Conservation (phyloP, 345 rosid species). For the Erodium maritimum region DNA sequence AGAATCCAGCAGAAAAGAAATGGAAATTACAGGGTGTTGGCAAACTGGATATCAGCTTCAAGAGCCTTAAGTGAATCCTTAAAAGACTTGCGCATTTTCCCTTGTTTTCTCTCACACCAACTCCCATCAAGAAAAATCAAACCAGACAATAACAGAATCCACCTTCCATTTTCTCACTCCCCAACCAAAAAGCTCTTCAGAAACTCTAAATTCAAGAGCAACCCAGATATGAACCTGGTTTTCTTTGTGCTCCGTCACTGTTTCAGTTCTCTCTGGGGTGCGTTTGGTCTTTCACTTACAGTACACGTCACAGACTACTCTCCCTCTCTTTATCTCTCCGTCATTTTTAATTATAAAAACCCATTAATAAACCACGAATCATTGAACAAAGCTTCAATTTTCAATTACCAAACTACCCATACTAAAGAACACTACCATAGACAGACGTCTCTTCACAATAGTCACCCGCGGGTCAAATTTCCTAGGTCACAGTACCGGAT, state of each 20-base stretch:
- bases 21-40: conserved; percentile 71
- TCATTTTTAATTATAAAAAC: background rate
- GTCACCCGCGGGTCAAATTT: conserved; percentile 5
- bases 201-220: background rate
- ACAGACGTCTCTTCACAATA: no score
- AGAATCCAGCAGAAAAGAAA: background rate
- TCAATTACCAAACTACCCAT: conserved; percentile 22
- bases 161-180: conserved; percentile 2
- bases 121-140: conserved; percentile 11
- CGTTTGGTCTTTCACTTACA: no score
- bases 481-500: background rate
- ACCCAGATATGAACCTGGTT: background rate
- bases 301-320: conserved; percentile 56
- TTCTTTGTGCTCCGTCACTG: conserved; percentile 1
- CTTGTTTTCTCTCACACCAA: conserved; percentile 12
- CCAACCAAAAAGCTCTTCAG: conserved; percentile 6
- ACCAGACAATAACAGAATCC: conserved; percentile 15
- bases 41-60: conserved; percentile 97
- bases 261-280: conserved; percentile 3
- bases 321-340: background rate
- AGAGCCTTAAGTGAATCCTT: conserved; percentile 95
- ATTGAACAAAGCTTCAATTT: background rate
- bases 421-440: background rate
- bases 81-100: conserved; percentile 73
- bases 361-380: background rate